Percentiles rank a stretch among this genome's conserved stretches.
Conservation (phyloP, 805 yeast species). For the Candida sonorensis region DNA sequence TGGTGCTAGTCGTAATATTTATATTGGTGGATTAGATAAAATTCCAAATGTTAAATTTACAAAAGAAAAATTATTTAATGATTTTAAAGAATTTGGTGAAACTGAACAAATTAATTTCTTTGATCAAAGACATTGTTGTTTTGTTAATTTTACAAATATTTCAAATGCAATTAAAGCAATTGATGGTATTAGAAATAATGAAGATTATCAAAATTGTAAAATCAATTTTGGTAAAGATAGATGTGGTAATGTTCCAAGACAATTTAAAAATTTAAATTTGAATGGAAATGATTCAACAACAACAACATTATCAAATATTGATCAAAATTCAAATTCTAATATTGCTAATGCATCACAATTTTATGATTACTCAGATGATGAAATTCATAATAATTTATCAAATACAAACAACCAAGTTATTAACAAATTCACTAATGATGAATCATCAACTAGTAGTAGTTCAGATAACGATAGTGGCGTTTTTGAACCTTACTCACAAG, state of each 20-base stretch:
- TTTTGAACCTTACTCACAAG: conserved; percentile 13
- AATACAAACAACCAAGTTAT: no score
- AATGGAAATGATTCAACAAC: not conserved
- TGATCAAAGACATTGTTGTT: conserved; percentile 80
- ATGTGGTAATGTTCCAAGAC: conserved; percentile 91
- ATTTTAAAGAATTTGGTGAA: conserved; percentile 81
- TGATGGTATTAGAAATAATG: conserved; percentile 77
- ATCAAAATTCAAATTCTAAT: conserved; percentile 9
- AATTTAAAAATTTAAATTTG: conserved; percentile 30
- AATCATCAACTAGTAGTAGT: no score
- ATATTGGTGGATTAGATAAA: conserved; percentile 55
- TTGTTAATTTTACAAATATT: conserved; percentile 85
- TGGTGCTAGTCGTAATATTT: conserved; percentile 92
- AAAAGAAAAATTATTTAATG: conserved; percentile 50
- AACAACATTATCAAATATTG: not conserved
- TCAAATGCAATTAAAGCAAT: conserved; percentile 88
- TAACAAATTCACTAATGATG: no score
- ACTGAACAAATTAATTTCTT: conserved; percentile 91
- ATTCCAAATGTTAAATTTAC: conserved; percentile 24
- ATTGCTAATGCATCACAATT: conserved; percentile 15
- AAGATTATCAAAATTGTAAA: conserved; percentile 62
- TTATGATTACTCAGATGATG: conserved; percentile 16
- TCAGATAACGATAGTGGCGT: conserved; percentile 10
- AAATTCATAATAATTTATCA: conserved; percentile 4
- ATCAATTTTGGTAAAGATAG: conserved; percentile 92